Conservation (phyloP, 1,284 basidiomycete genomes). For the Pseudozyma pruni region DNA sequence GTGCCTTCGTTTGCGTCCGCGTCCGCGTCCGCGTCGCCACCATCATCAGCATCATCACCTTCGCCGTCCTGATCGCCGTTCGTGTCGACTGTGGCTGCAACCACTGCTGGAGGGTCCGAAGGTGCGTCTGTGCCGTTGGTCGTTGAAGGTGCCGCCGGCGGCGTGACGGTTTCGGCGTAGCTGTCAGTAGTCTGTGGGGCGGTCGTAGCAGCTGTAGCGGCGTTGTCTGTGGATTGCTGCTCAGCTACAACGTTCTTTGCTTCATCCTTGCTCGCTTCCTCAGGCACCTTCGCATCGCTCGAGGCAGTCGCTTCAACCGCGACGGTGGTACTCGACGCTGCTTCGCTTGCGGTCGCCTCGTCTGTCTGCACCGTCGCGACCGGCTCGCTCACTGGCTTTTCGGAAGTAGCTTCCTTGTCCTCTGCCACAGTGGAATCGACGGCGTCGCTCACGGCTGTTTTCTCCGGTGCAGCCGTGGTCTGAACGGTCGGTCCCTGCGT, state of each 20-base stretch:
- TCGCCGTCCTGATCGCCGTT: slow-evolving; percentile 1
- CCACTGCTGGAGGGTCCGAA: background rate
- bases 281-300: no score
- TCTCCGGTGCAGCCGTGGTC: background rate
- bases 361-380: no score
- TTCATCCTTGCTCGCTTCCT: background rate
- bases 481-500: background rate
- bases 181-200: no score
- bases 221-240: no score
- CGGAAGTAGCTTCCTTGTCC: no score
- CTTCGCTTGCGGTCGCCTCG: no score
- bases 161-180: background rate
- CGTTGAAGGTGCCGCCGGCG: background rate
- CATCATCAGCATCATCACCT: slow-evolving; percentile 70
- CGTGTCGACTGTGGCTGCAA: background rate
- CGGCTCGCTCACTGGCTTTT: no score
- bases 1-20: slow-evolving; percentile 77
- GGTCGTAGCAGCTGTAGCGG: no score
- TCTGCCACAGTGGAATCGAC: no score
- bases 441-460: background rate
- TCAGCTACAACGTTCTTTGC: no score
- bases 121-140: background rate
- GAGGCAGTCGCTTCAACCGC: no score
- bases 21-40: slow-evolving; percentile 74
- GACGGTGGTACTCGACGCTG: no score